These are phyloP conservation scores for Austroboletus niveus DNA, from an alignment of 1,284 basidiomycete genomes.

Conservation along the genomic window DNA sequence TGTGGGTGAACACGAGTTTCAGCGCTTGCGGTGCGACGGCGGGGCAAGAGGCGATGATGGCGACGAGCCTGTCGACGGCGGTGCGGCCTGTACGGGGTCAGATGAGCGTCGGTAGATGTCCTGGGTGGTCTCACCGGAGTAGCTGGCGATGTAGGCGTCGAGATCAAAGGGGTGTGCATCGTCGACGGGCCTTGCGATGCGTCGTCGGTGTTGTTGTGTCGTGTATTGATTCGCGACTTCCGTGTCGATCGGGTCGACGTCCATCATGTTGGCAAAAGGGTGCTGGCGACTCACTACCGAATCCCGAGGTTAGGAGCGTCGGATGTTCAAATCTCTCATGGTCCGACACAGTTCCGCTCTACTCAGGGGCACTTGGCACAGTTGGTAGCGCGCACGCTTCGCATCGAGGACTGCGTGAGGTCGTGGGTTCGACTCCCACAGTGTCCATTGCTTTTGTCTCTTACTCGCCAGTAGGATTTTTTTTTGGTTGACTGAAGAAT, in stretches of 20 bases:
- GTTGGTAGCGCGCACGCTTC: conserved; percentile 41
- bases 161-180: conserved; percentile 79
- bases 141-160: conserved; percentile 46
- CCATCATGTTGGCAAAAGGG: conserved; percentile 22
- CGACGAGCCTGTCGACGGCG: conserved; percentile 65
- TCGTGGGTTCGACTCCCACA: conserved; percentile 40
- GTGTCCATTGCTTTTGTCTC: conserved; percentile 34
- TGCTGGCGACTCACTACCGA: not conserved
- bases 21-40: conserved; percentile 67
- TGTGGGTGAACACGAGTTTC: conserved; percentile 57
- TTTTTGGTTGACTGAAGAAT: not conserved
- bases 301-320: conserved; percentile 7
- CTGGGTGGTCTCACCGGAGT: conserved; percentile 24
- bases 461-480: too few species aligned
- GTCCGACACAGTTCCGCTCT: not conserved
- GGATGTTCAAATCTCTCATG: not conserved
- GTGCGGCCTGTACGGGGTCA: conserved; percentile 52
- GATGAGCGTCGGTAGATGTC: not conserved
- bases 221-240: conserved; percentile 18
- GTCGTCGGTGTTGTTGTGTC: conserved; percentile 13
- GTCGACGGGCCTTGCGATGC: conserved; percentile 47
- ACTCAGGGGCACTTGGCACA: conserved; percentile 31
- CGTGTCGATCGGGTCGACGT: conserved; percentile 29
- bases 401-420: conserved; percentile 34
- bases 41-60: conserved; percentile 63